A percentile compares a stretch with the other conserved stretches of the same genome.
Evolutionary conservation across 164 flowering plant genomes (phyloP).

Genomic region (Liriodendron chinense): DNA sequence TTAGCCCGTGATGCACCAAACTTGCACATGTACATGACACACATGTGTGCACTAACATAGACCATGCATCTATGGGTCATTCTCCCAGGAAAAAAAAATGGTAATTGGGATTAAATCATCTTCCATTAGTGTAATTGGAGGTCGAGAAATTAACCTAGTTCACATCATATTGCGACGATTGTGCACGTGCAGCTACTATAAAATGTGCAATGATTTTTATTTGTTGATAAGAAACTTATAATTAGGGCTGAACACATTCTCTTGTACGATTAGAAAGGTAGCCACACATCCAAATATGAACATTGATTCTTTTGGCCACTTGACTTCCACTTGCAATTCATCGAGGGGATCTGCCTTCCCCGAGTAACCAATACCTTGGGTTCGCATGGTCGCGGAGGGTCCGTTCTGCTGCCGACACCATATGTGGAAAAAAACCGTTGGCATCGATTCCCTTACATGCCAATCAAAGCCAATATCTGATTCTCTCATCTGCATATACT

Average conservation of each 20-base stretch:
- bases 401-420: background rate
- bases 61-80: too few relatives aligned
- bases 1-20: background rate
- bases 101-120: too few relatives aligned
- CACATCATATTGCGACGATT: too few relatives aligned
- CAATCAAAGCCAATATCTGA: slow-evolving; percentile 13
- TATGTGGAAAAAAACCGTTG: background rate
- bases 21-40: background rate
- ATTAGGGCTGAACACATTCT: too few relatives aligned
- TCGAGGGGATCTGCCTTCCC: background rate
- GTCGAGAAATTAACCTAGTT: too few relatives aligned
- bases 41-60: background rate
- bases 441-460: slow-evolving; percentile 18
- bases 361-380: background rate
- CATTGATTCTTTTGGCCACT: background rate
- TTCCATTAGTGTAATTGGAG: too few relatives aligned
- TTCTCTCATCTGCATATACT: slow-evolving; percentile 7
- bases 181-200: too few relatives aligned
- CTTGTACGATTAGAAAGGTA: too few relatives aligned
- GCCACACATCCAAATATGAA: too few relatives aligned
- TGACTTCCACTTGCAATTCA: background rate
- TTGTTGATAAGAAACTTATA: too few relatives aligned
- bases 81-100: too few relatives aligned
- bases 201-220: too few relatives aligned
- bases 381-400: background rate